Evolutionary conservation across 75 land plant species (phyloP), one percentile per base, ranked within the genome.

Genomic region (Picea sitchensis): DNA sequence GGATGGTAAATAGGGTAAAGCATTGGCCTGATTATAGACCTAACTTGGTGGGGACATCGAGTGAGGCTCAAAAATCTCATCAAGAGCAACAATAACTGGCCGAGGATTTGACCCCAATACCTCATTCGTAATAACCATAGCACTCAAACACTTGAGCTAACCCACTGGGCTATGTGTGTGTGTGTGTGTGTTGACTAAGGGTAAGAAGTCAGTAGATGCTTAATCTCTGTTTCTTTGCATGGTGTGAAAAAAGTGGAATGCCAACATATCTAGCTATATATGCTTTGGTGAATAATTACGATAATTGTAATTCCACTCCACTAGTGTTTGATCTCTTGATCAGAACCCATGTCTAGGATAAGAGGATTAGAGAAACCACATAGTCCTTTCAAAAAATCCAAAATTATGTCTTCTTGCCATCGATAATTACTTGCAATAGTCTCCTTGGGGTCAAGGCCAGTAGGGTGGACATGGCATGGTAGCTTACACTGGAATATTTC

Each of bases 391-490:
- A 80, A 36, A 60, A 76, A 15, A 41, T 89, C 75, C 87, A 74
- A 31, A 59, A 51, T 58, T 80, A 73, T 77, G 87, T 86, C 17
- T 11, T 91, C 57, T 65, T 34, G 23, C 80, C 85, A 23, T 85
- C 91, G 0, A 73, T 91, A 1, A 85, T 87, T 81, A 89, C 89
- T 30, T 89, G 86, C 77, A 91, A 91, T 77, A 79, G 87, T 57
- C 84, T 91, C 62, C 83, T 91, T 17, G 91, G 86, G 4, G 91
- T 88, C 58, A 87, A 80, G 81, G 80, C 65, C 20, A 85, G 83
- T 71, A 89, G 93, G 93, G 77, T 83, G 51, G 87, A 85, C 68
- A 80, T 91, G 84, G 91, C 91, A 14, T 80, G 91, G 86, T 83
- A 26, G 26, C 26, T 26, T 0, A 26, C 26, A 26, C 26, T 26